Percentiles rank a stretch among this genome's conserved stretches.
Conservation (phyloP, 1,284 basidiomycete genomes). For the Cryptococcus sp. region DNA sequence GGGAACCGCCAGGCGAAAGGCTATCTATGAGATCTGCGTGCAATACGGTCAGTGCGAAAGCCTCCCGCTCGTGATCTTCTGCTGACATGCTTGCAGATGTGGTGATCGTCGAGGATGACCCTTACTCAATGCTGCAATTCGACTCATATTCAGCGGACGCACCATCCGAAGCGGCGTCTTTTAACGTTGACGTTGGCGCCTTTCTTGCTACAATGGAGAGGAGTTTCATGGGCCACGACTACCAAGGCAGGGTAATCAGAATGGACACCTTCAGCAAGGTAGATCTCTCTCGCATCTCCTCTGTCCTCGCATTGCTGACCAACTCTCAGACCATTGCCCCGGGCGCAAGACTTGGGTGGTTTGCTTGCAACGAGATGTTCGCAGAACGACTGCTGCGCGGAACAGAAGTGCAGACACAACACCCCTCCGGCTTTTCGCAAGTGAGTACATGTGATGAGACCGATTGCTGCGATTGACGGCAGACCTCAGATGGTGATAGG, state of each 20-base stretch:
- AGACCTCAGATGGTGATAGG: constrained; percentile 57
- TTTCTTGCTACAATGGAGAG: constrained; percentile 57
- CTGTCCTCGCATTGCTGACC: neutral
- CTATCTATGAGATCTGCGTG: constrained; percentile 73
- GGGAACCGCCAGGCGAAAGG: constrained; percentile 64
- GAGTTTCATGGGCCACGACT: constrained; percentile 62
- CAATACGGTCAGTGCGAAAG: constrained; percentile 57
- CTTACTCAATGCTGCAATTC: constrained; percentile 67
- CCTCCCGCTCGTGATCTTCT: neutral
- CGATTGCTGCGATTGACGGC: neutral
- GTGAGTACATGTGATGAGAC: constrained; percentile 19
- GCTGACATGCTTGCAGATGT: constrained; percentile 54
- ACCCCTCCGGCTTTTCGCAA: constrained; percentile 65
- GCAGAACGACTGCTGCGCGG: constrained; percentile 69
- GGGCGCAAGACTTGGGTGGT: constrained; percentile 72
- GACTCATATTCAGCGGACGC: constrained; percentile 13
- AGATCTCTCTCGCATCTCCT: neutral
- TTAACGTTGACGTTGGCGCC: constrained; percentile 19
- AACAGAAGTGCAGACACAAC: constrained; percentile 67
- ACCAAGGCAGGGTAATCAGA: constrained; percentile 40
- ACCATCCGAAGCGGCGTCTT: constrained; percentile 4
- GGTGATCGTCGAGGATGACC: constrained; percentile 73
- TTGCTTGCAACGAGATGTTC: constrained; percentile 56
- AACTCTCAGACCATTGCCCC: constrained; percentile 69
- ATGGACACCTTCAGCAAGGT: constrained; percentile 38